Percentiles rank a stretch among this genome's conserved stretches.
phyloP scores from a whole-genome alignment of 2,329 filamentous ascomycete species.

The Verticillium zaregamsianum region DNA sequence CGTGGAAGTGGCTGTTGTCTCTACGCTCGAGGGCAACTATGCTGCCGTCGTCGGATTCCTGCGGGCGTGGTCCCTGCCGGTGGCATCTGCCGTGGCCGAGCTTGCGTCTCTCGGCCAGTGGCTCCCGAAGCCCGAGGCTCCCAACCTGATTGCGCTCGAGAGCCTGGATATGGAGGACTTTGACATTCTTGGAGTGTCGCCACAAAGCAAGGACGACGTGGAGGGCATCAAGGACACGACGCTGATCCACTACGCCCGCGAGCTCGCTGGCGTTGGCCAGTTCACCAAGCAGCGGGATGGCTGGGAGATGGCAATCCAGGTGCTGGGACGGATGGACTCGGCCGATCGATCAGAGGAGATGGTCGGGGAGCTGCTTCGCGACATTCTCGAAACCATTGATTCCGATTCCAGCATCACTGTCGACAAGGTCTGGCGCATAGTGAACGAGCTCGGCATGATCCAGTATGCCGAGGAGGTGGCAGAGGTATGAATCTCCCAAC shows the following conservation, averaged over 20 bases:
- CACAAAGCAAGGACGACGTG: conserved; percentile 52
- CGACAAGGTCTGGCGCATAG: conserved; percentile 75
- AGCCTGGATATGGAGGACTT: conserved; percentile 80
- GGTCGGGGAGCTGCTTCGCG: conserved; percentile 66
- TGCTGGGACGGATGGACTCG: conserved; percentile 78
- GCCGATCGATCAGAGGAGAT: conserved; percentile 65
- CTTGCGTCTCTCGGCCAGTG: conserved; percentile 80
- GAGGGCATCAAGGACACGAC: conserved; percentile 75
- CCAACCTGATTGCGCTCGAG: conserved; percentile 52
- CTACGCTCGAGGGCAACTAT: conserved; percentile 76
- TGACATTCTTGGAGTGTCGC: conserved; percentile 70
- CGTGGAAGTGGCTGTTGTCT: conserved; percentile 78
- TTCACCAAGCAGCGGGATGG: conserved; percentile 57
- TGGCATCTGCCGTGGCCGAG: conserved; percentile 76
- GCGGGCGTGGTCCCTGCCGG: conserved; percentile 73
- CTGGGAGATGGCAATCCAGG: conserved; percentile 84
- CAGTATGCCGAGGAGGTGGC: conserved; percentile 77
- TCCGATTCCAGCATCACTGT: conserved; percentile 68
- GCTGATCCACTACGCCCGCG: conserved; percentile 70
- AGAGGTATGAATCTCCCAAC: conserved; percentile 54
- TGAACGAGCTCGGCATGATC: conserved; percentile 73
- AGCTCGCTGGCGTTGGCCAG: conserved; percentile 53
- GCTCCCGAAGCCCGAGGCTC: conserved; percentile 60
- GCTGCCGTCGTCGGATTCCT: conserved; percentile 72
- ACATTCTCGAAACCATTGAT: conserved; percentile 57